Conservation (phyloP, 202 grass and related monocot genomes). For the Dendrocalamus latiflorus region DNA sequence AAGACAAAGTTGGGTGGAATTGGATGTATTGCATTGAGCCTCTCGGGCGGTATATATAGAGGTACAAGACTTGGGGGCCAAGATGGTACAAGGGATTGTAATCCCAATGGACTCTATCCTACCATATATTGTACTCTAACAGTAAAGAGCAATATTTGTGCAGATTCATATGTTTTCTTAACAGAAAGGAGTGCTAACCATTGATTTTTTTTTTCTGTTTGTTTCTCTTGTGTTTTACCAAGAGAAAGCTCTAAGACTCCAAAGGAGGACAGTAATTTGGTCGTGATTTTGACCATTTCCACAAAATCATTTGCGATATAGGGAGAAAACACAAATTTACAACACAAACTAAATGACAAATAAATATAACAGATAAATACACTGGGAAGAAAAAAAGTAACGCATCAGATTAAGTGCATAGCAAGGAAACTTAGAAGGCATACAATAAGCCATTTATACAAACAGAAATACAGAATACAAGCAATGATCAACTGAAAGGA, state of each 20-base stretch:
- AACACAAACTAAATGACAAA: neutral
- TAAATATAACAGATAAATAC: neutral
- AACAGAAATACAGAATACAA: neutral
- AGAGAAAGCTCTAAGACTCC: neutral
- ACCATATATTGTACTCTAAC: too few species aligned
- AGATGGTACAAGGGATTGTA: too few species aligned
- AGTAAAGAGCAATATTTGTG: neutral
- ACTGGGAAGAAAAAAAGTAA: neutral
- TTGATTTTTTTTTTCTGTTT: neutral
- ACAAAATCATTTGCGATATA: neutral
- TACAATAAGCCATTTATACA: neutral
- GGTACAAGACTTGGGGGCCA: too few species aligned
- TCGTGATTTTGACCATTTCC: neutral
- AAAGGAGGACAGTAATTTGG: neutral
- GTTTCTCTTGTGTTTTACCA: neutral
- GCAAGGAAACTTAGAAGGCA: neutral
- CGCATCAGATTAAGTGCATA: neutral
- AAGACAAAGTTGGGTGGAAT: too few species aligned
- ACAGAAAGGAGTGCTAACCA: neutral
- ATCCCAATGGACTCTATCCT: too few species aligned
- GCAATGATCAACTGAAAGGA: constrained; percentile 7
- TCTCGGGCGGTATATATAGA: too few species aligned
- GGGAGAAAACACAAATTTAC: neutral
- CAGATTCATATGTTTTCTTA: neutral
- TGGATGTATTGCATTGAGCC: too few species aligned